phyloP scores from a whole-genome alignment of 2,329 filamentous ascomycete genomes.

The Pseudonectria buxi region DNA sequence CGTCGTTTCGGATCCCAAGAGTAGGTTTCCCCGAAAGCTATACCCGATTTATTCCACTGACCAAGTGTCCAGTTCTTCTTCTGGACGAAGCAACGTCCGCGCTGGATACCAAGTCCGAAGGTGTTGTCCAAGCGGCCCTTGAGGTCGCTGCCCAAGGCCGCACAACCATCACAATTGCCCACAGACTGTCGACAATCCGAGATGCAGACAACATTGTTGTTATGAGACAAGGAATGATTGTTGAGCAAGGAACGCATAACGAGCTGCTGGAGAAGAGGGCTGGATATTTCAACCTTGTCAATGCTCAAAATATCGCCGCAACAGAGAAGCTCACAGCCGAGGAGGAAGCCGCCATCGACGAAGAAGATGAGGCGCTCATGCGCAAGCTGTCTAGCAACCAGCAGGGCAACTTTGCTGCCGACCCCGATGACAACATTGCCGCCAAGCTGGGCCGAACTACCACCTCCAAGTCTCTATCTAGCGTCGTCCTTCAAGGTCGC shows the following conservation, averaged over 20 bases:
- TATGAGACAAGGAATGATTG: constrained; percentile 75
- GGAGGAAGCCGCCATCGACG: constrained; percentile 44
- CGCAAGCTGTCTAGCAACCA: constrained; percentile 38
- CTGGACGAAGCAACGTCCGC: constrained; percentile 94
- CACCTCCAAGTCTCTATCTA: constrained; percentile 59
- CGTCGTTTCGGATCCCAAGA: constrained; percentile 83
- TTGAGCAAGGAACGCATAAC: constrained; percentile 88
- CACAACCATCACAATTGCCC: constrained; percentile 94
- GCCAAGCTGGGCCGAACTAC: constrained; percentile 49
- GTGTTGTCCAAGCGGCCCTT: constrained; percentile 85
- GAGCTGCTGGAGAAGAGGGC: constrained; percentile 62
- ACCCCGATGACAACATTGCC: constrained; percentile 56
- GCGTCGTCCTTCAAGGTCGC: constrained; percentile 57
- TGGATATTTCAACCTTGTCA: constrained; percentile 79
- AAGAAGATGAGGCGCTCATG: constrained; percentile 44
- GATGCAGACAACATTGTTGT: constrained; percentile 95
- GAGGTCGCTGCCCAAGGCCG: constrained; percentile 79
- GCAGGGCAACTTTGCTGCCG: constrained; percentile 37
- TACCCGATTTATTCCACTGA: constrained; percentile 2
- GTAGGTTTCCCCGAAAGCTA: constrained; percentile 25
- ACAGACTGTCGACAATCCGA: constrained; percentile 89
- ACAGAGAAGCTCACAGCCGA: constrained; percentile 47
- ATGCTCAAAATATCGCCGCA: constrained; percentile 74
- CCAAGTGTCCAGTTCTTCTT: constrained; percentile 54
- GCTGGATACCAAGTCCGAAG: constrained; percentile 90